Base-by-base conservation (phyloP, 257 asterid species). In the Dorcoceras hygrometricum region DNA sequence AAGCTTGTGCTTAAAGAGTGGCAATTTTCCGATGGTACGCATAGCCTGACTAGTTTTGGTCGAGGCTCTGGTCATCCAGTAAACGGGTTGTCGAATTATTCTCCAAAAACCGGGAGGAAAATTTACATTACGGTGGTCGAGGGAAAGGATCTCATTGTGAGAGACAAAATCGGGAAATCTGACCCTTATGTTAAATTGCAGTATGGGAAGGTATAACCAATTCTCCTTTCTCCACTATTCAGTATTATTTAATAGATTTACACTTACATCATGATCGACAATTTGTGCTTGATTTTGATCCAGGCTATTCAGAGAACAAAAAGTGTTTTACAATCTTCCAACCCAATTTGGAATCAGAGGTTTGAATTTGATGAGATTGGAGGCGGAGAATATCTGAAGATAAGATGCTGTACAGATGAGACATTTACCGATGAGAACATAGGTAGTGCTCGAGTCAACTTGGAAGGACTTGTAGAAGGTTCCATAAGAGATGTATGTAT, bases 401-500 rank as follows among this genome's bases (percentile, higher is more conserved):
- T 94, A 65, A 94, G 83, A 77, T 91, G 98, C 77, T 86, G 28
- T 59, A 75, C 86, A 1, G 98, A 94, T 71, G 98, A 94, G 76
- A 80, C 83, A 34, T 85, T 94, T 63, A 76, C 90, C n/a, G 98
- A 94, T 57, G 99, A 91, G 76, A 85, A 84, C 84, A 84, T 90
- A 23, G 99, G 99, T 36, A 83, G 96, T 48, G 98, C 98, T 57
- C 88, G 93, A n/a, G 96, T 94, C 46, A 94, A 86, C 73, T 76
- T 94, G 82, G 99, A 94, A 87, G 98, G 98, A 57, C 98, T 91
- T 18, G 70, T 73, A 14, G 99, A 91, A 72, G 98, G 98, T n/a
- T 75, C 83, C 3, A 24, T 72, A 20, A 86, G 96, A 77, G 96
- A 94, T 55, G 96, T 85, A 1, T 76, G 65, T 81, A 76, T 94